Evolutionary conservation across 306 rosid species (phyloP), one percentile per base, ranked within the genome.

Genomic region (Alnus glutinosa): DNA sequence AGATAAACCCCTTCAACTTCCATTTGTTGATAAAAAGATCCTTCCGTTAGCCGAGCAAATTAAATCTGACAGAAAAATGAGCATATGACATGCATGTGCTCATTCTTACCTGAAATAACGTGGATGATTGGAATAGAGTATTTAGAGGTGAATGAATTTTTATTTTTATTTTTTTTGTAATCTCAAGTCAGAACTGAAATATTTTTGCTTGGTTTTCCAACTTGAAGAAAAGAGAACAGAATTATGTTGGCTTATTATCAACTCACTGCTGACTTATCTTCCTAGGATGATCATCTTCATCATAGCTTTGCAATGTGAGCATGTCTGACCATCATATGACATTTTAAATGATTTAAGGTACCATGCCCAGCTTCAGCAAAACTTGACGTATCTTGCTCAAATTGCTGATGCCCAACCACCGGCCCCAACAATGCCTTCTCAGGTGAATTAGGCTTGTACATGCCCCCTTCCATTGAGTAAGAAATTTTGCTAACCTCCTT

Each of bases 321-420:
- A 23, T 23, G 28, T 23, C 28, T 23, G 28, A 23, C 28, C 28
- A 23, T 44, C 50, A 42, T 55, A 63, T 69, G 52, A 73, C 37
- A 42, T 55, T 61, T 81, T 36, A 37, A 58, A 36, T 76, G 68
- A 52, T 55, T 49, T 80, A 89, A 42, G 93, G 67, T 81, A n/a
- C 71, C 86, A 82, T 78, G 85, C 83, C 55, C 79, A 47, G 83
- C 93, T 90, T 80, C 90, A 88, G 85, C 61, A 82, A n/a, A 90
- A 90, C 89, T 83, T 90, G 86, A 82, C 80, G 44, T 78, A 74
- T 68, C 88, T 88, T 4, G 85, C 87, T 71, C 81, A 63, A 75
- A 81, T 86, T 19, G 91, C 91, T 4, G 89, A 88, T 71, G 76
- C 69, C 54, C 87, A 52, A n/a, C 69, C 82, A 52, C 85, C 50